A percentile compares a stretch with the other conserved stretches of the same genome.
phyloP scores from a whole-genome alignment of 2,329 filamentous ascomycete genomes.

The Pleoardoris graminearum region DNA sequence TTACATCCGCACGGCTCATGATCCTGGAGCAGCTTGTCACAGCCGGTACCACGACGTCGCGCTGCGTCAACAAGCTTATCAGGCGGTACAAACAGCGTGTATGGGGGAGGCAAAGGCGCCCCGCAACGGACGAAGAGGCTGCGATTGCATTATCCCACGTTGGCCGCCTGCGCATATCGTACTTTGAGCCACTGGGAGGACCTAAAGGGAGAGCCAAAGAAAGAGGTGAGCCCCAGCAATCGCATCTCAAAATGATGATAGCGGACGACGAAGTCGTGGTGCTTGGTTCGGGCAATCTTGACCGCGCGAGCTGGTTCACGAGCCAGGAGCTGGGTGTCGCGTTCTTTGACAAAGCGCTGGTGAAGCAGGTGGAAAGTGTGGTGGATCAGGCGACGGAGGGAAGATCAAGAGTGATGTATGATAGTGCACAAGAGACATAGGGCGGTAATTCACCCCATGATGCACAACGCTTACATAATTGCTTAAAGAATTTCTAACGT shows the following conservation, averaged over 20 bases:
- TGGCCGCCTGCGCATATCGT: constrained; percentile 62
- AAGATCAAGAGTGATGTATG: constrained; percentile 29
- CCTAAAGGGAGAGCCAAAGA: constrained; percentile 27
- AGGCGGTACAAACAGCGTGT: constrained; percentile 52
- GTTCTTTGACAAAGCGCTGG: constrained; percentile 51
- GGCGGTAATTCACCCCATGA: no score
- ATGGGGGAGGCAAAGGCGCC: not conserved
- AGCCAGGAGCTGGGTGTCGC: constrained; percentile 79
- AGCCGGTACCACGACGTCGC: constrained; percentile 71
- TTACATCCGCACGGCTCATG: constrained; percentile 73
- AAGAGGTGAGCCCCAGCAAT: constrained; percentile 66
- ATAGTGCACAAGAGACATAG: no score
- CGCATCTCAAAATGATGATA: constrained; percentile 76
- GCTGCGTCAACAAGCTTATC: constrained; percentile 64
- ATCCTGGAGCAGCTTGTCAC: constrained; percentile 79
- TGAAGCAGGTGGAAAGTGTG: constrained; percentile 31
- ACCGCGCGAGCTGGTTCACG: constrained; percentile 83
- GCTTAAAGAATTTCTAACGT: no score
- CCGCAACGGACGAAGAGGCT: constrained; percentile 33
- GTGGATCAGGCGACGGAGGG: constrained; percentile 33
- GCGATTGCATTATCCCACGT: constrained; percentile 23
- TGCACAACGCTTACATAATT: no score
- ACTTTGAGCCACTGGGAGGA: constrained; percentile 53
- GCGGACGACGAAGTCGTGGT: constrained; percentile 70
- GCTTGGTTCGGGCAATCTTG: constrained; percentile 80